Evolutionary conservation across 108 stramenopile genomes (phyloP).

Genomic region (Discostella stelligeroides): DNA sequence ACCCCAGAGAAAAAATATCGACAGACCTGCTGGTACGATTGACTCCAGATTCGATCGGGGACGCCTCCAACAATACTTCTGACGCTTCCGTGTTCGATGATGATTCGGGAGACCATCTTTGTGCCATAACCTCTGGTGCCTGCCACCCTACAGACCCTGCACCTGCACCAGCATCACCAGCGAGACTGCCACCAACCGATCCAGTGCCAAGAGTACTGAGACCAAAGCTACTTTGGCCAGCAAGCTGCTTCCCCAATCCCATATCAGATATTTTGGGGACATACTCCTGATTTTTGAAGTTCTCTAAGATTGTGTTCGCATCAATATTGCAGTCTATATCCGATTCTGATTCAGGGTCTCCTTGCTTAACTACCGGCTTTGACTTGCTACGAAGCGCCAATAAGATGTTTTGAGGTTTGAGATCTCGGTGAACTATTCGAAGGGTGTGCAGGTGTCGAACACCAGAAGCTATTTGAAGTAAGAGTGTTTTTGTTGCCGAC

Average conservation of each 20-base stretch:
- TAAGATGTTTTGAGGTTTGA: slow-evolving; percentile 94
- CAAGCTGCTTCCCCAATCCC: slow-evolving; percentile 95
- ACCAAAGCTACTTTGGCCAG: slow-evolving; percentile 90
- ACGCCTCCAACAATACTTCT: slow-evolving; percentile 51
- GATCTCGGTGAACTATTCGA: slow-evolving; percentile 90
- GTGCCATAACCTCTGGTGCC: slow-evolving; percentile 94
- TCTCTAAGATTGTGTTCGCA: slow-evolving; percentile 51
- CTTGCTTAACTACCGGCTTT: slow-evolving; percentile 18
- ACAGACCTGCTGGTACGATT: slow-evolving; percentile 84
- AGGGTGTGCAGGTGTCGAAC: slow-evolving; percentile 89
- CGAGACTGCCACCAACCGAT: slow-evolving; percentile 56
- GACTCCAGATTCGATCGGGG: slow-evolving; percentile 47
- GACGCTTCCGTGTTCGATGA: slow-evolving; percentile 38
- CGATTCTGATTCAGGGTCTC: slow-evolving; percentile 41
- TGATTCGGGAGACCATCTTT: slow-evolving; percentile 69
- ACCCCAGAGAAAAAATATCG: slow-evolving; percentile 96
- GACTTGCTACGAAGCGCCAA: slow-evolving; percentile 56
- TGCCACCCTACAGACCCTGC: slow-evolving; percentile 96
- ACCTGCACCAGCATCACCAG: slow-evolving; percentile 67
- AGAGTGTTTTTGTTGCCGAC: slow-evolving; percentile 47
- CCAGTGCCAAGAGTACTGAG: slow-evolving; percentile 73
- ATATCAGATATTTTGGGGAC: slow-evolving; percentile 95
- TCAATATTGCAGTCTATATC: slow-evolving; percentile 33
- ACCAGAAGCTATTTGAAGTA: slow-evolving; percentile 89
- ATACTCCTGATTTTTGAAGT: slow-evolving; percentile 68